A percentile compares a stretch with the other conserved stretches of the same genome.
These are phyloP conservation scores for Pneumocystis wakefieldiae DNA, from an alignment of 1,139 yeast species.

Conservation along the genomic window DNA sequence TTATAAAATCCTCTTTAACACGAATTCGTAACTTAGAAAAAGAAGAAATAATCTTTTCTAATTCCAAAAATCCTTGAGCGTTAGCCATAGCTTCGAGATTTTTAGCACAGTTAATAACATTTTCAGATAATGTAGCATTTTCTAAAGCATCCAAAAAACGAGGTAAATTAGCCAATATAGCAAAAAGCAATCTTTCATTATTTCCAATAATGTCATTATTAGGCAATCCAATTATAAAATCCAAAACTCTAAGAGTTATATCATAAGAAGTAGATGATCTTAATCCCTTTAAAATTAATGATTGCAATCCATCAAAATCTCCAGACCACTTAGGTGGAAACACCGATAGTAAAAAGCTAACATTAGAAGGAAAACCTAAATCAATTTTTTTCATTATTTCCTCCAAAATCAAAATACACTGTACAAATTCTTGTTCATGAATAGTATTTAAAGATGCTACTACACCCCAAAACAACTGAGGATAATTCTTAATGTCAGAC, in stretches of 20 bases:
- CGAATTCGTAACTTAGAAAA: conserved; percentile 66
- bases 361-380: conserved; percentile 71
- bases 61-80: conserved; percentile 38
- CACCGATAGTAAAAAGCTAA: conserved; percentile 62
- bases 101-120: conserved; percentile 42
- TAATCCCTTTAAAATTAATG: conserved; percentile 62
- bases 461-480: conserved; percentile 90
- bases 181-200: conserved; percentile 51
- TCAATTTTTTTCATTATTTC: conserved; percentile 79
- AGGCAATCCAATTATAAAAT: conserved; percentile 48
- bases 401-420: conserved; percentile 64
- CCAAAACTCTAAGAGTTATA: conserved; percentile 57
- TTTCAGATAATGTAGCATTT: conserved; percentile 35
- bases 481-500: conserved; percentile 67
- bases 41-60: conserved; percentile 63
- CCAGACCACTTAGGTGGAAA: conserved; percentile 97
- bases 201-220: conserved; percentile 65
- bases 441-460: conserved; percentile 83
- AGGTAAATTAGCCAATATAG: conserved; percentile 68
- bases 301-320: conserved; percentile 74
- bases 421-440: conserved; percentile 87
- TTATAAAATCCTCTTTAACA: conserved; percentile 73
- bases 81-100: conserved; percentile 48
- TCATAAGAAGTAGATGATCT: conserved; percentile 72
- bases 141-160: conserved; percentile 70